These are phyloP conservation scores for Rhodotorula sp. DNA, from an alignment of 1,284 basidiomycete genomes.

Conservation along the genomic window DNA sequence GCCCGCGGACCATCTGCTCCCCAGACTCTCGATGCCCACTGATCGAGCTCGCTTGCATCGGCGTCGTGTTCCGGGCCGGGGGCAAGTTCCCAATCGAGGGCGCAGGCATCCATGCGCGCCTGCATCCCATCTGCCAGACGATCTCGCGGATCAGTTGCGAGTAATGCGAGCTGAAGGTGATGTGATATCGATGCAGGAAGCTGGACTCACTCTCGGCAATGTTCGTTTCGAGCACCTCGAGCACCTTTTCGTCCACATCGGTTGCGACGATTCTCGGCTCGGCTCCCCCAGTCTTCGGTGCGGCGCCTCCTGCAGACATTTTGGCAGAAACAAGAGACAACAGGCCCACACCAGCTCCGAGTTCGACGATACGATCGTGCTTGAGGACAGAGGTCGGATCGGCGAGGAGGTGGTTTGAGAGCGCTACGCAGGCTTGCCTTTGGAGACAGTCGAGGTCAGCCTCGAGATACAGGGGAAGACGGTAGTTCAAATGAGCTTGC, in stretches of 20 bases:
- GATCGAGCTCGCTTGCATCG: background rate
- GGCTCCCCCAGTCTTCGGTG: too few relatives aligned
- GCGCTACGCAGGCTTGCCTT: conserved; percentile 39
- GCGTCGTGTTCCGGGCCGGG: background rate
- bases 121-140: conserved; percentile 11
- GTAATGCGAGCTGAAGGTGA: background rate
- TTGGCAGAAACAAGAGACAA: conserved; percentile 30
- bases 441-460: background rate
- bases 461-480: accelerated
- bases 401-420: conserved; percentile 35
- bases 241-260: conserved; percentile 33
- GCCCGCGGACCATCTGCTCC: background rate
- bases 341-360: conserved; percentile 36
- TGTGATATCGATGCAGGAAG: background rate
- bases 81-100: conserved; percentile 35
- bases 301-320: background rate
- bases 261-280: conserved; percentile 19
- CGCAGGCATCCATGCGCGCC: background rate
- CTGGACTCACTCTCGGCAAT: conserved; percentile 23
- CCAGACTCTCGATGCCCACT: conserved; percentile 9
- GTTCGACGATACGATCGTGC: conserved; percentile 22
- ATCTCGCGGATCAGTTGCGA: too few relatives aligned
- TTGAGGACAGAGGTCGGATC: background rate
- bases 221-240: conserved; percentile 20
- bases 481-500: background rate